A percentile compares a stretch with the other conserved stretches of the same genome.
Conservation (phyloP, 2,329 filamentous ascomycete species). For the Fusarium camptoceras region DNA sequence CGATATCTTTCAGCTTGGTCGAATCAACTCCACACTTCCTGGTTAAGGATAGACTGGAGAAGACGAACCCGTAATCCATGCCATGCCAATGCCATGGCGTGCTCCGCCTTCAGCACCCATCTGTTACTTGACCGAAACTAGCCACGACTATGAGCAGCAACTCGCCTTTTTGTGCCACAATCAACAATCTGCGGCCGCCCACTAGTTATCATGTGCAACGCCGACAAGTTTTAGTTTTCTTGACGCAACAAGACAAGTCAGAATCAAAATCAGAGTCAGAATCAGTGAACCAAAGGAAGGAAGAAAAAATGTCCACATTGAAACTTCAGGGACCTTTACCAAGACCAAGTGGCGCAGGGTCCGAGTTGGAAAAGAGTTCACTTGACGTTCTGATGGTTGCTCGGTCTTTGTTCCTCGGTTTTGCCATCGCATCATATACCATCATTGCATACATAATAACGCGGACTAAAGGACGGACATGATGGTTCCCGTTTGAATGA, state of each 20-base stretch:
- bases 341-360: conserved; percentile 27
- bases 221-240: conserved; percentile 3
- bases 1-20: conserved; percentile 43
- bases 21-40: conserved; percentile 41
- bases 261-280: not conserved
- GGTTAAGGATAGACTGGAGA: conserved; percentile 26
- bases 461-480: not conserved
- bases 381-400: conserved; percentile 6
- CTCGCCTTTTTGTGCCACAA: conserved; percentile 34
- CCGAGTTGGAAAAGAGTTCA: conserved; percentile 12
- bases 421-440: conserved; percentile 40
- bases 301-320: not conserved
- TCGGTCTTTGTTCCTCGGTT: conserved; percentile 4
- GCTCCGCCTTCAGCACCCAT: conserved; percentile 30
- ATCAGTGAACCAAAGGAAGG: not conserved
- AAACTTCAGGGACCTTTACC: conserved; percentile 30
- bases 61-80: conserved; percentile 4
- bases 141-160: conserved; percentile 24
- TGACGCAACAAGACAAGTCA: conserved; percentile 3
- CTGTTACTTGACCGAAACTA: not conserved
- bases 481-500: conserved; percentile 11
- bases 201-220: conserved; percentile 28
- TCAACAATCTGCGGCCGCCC: conserved; percentile 26
- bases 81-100: conserved; percentile 5
- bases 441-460: conserved; percentile 25